Conservation (phyloP, 2,329 filamentous ascomycete genomes). For the Juglanconis juglandina region DNA sequence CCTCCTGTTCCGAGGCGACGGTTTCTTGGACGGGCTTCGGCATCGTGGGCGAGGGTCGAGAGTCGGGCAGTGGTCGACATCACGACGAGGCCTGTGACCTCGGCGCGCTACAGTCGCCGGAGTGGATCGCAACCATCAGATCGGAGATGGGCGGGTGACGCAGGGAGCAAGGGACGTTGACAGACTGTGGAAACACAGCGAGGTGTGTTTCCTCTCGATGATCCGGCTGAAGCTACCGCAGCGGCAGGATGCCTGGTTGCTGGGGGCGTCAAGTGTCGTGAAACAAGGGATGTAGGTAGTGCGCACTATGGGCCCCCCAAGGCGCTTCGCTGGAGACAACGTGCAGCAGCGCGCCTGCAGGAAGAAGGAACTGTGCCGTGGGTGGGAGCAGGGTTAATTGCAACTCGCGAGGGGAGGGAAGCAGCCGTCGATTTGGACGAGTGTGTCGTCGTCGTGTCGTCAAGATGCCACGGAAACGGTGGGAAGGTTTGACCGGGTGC, state of each 20-base stretch:
- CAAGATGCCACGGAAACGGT: not conserved
- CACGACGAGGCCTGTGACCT: constrained; percentile 26
- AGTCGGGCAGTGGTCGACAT: constrained; percentile 44
- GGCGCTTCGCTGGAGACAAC: not conserved
- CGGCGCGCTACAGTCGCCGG: constrained; percentile 25
- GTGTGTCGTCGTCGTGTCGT: not conserved
- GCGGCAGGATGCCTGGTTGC: not conserved
- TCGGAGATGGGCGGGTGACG: constrained; percentile 7
- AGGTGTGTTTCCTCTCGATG: not conserved
- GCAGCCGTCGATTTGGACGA: not conserved
- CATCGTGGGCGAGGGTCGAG: constrained; percentile 38
- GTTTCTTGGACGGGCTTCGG: constrained; percentile 48
- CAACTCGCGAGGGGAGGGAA: not conserved
- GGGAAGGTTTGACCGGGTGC: not conserved
- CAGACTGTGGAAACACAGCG: not conserved
- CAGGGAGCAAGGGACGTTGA: not conserved
- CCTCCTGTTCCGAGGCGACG: constrained; percentile 39
- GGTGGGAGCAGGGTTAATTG: not conserved
- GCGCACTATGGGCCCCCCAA: not conserved
- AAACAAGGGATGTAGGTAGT: not conserved
- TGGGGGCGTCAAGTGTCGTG: not conserved
- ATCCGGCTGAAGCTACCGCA: not conserved
- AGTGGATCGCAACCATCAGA: constrained; percentile 24
- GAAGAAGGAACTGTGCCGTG: not conserved
- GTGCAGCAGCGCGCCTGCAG: not conserved